phyloP scores from a whole-genome alignment of 179 eudicot genomes.

The Kewa caespitosa region DNA sequence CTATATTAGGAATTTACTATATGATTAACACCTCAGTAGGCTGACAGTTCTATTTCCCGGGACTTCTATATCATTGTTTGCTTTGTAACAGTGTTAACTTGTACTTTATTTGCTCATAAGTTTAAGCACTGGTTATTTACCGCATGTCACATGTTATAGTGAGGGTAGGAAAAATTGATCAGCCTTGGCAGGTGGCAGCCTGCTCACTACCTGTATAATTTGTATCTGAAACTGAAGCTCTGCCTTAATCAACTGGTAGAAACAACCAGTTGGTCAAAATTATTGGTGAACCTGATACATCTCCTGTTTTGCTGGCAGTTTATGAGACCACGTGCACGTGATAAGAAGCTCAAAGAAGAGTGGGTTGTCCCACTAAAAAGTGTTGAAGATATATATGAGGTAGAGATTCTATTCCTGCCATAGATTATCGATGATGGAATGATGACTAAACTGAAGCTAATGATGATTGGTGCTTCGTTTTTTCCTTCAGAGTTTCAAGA shows the following conservation, averaged over 20 bases:
- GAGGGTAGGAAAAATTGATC: too few species aligned
- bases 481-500: constrained; percentile 61
- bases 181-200: too few species aligned
- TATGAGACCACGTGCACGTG: constrained; percentile 86
- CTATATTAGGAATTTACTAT: too few species aligned
- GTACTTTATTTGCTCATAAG: too few species aligned
- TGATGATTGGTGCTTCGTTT: constrained; percentile 15
- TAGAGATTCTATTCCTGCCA: constrained; percentile 24
- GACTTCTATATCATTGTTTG: not conserved
- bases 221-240: too few species aligned
- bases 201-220: too few species aligned
- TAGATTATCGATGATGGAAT: not conserved
- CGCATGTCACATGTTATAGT: not conserved
- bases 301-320: constrained; percentile 48
- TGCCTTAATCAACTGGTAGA: not conserved
- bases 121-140: not conserved
- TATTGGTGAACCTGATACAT: not conserved
- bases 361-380: constrained; percentile 82
- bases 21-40: not conserved
- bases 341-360: constrained; percentile 85
- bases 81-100: not conserved
- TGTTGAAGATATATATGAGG: constrained; percentile 80
- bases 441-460: not conserved
- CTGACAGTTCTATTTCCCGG: not conserved
- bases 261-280: not conserved